Evolutionary conservation across 176 grass and related monocot species (phyloP).

Genomic region (Avena sativa): DNA sequence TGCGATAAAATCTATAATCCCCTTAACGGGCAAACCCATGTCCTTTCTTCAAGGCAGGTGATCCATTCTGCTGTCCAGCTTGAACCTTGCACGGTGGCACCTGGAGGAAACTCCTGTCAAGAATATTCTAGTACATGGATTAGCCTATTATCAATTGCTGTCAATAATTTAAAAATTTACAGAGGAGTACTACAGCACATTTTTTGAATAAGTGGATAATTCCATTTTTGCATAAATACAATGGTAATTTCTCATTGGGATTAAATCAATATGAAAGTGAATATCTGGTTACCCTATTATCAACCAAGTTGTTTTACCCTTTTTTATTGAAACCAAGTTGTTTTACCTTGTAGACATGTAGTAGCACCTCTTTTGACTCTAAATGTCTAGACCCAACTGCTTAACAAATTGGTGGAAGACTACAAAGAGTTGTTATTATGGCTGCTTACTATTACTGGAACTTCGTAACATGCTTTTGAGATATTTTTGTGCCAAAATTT

Average conservation of each 20-base stretch:
- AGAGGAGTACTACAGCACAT: background rate
- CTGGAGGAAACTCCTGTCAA: background rate
- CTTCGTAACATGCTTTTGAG: no score
- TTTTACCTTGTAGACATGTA: background rate
- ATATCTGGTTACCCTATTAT: background rate
- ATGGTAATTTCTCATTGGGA: background rate
- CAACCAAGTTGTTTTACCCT: background rate
- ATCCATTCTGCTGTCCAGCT: background rate
- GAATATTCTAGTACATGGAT: slow-evolving; percentile 5
- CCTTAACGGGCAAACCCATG: background rate
- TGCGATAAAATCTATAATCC: background rate
- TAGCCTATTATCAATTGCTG: background rate
- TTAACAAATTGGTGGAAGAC: slow-evolving; percentile 5
- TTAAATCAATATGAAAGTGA: background rate
- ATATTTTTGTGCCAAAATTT: no score
- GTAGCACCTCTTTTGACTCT: background rate
- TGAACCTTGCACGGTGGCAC: background rate
- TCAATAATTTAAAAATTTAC: background rate
- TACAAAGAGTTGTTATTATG: background rate
- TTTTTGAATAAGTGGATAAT: background rate
- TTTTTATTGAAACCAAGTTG: no score
- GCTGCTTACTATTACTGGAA: background rate
- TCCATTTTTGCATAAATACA: background rate
- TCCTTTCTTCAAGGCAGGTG: background rate
- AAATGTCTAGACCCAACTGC: background rate